Evolutionary conservation across 164 flowering plant species (phyloP), one percentile per base, ranked within the genome.

Genomic region (Nelumbo lutea): DNA sequence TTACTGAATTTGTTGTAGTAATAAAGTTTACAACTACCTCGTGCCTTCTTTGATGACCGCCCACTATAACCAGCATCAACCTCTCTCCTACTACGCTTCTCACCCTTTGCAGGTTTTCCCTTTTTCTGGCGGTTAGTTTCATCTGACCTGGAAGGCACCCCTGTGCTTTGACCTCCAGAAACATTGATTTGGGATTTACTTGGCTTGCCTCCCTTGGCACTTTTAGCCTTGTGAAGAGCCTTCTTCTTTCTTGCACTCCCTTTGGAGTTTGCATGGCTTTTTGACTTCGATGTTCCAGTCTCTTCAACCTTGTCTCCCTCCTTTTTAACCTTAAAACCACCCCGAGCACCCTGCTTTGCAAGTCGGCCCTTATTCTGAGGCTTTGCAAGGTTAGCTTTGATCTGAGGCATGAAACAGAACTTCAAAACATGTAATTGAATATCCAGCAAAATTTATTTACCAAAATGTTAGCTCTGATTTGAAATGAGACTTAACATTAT

Each of bases 301-400:
- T 74, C 70, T 67, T 65, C 71, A 8, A 45, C 39, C 39, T 43
- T 64, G 56, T 56, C 47, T 5, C 68, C 66, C 43, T 72, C 75
- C 57, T 70, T 69, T 48, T 70, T 70, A 64, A 82, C 67, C 71
- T 71, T 76, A 65, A 73, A 82, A 59, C 84, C 80, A 48, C 81
- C 82, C 42, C 74, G 70, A 70, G 82, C 72, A 61, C 72, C 72
- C 52, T 65, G 72, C 76, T 76, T 82, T 66, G 79, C 80, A 65
- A 76, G 74, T 50, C 74, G 78, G 41, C 79, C 78, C 66, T 72
- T 78, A 41, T 69, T 66, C 43, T 73, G 82, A 76, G 82, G 74
- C 70, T 68, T 80, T 48, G 85, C 83, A 55, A 82, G 72, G 66
- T 78, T 73, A 42, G 83, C 82, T 75, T 76, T 80, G 46, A 82